Evolutionary conservation across 1,284 basidiomycete genomes (phyloP), one percentile per base, ranked within the genome.

Genomic region (Ganoderma sp.): DNA sequence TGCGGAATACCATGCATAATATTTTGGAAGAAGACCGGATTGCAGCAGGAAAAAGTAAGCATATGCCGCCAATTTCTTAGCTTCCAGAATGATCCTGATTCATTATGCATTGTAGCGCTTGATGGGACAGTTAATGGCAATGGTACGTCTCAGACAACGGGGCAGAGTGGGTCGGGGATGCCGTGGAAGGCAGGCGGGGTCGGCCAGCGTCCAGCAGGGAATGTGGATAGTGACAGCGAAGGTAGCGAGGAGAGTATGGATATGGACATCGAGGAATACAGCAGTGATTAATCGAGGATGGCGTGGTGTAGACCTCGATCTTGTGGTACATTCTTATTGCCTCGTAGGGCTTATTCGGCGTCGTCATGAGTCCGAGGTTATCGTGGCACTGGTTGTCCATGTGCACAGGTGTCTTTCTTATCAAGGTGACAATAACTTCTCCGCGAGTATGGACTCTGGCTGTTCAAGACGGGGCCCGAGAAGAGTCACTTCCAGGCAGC

Each of bases 1-100:
- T 91, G 60, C 82, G 79, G 22, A 74, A 72, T 10, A 73, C 76
- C 15, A 66, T 78, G 39, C 69, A 69, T 37, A 73, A 69, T 39
- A 73, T 76, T 19, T 67, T 79, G 28, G 70, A 73, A 50, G 73
- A 76, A 19, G 71, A 75, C 56, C 71, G 76, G 10, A 67, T 60
- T 25, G 63, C 66, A 2, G 32, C 59, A 14, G 67, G 69, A 17
- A 61, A 67, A 63, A 61, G 71, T 65, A 25, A 19, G 68, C 39
- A 41, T 22, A 22, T 15, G 6, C 41, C 7, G 22, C 15, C 15
- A 2, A 14, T 2, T 43, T 5, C 37, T 22, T 41, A 12, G n/a
- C 34, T 15, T 8, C 12, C n/a, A 14, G 2, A 15, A 41, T 60
- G 7, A 22, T 32, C 3, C 32, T 32, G 32, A 32, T 32, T 1